Conservation (phyloP, 2,329 filamentous ascomycete genomes). For the Aspergillus sp. region DNA sequence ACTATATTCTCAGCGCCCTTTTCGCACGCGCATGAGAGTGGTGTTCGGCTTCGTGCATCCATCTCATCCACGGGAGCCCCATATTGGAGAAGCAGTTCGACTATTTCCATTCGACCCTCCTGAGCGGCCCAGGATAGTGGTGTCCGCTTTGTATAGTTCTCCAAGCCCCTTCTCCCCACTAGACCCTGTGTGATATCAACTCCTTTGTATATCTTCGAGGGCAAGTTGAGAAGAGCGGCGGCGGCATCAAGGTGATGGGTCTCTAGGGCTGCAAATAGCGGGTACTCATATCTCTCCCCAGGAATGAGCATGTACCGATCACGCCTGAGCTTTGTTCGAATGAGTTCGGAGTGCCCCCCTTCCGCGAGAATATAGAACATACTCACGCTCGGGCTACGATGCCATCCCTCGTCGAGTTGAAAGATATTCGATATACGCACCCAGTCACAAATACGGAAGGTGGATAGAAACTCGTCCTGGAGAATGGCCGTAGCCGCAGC, state of each 20-base stretch:
- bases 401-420: conserved; percentile 25
- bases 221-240: neutral
- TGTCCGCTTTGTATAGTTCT: neutral
- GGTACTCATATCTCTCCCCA: conserved; percentile 15
- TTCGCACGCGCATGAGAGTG: neutral
- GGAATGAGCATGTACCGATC: conserved; percentile 3
- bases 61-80: neutral
- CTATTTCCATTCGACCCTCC: neutral
- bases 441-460: conserved; percentile 31
- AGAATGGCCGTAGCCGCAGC: conserved; percentile 17
- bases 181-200: neutral
- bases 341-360: conserved; percentile 8
- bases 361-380: conserved; percentile 19
- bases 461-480: conserved; percentile 23
- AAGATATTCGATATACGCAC: conserved; percentile 33
- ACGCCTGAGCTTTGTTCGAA: conserved; percentile 4
- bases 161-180: neutral
- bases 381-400: conserved; percentile 10
- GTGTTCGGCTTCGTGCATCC: neutral
- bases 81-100: neutral
- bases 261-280: conserved; percentile 23
- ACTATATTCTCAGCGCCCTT: neutral
- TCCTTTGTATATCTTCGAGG: neutral
- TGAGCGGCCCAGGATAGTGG: neutral
- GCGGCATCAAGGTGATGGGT: too few relatives aligned